These are phyloP conservation scores for Hypoxylon sp. DNA, from an alignment of 2,329 filamentous ascomycete genomes.

Conservation along the genomic window DNA sequence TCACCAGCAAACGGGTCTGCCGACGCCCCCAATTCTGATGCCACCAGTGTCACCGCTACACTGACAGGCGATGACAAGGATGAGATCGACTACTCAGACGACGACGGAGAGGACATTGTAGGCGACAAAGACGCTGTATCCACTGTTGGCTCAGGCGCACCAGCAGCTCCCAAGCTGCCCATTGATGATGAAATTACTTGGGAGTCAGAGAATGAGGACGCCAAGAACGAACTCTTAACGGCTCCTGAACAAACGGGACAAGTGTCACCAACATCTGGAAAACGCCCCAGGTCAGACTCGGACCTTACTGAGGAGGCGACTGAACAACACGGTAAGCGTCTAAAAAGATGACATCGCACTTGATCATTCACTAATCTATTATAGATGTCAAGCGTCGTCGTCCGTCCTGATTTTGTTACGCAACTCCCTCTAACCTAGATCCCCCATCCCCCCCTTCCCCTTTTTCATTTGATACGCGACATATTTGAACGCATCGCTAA, in stretches of 20 bases:
- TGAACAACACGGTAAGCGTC: conserved; percentile 50
- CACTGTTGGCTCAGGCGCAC: conserved; percentile 41
- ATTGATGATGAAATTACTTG: conserved; percentile 52
- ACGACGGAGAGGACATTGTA: conserved; percentile 52
- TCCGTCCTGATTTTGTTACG: conserved; percentile 53
- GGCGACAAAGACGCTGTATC: conserved; percentile 38
- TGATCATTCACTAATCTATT: conserved; percentile 49
- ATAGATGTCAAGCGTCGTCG: conserved; percentile 66
- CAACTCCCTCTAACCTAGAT: conserved; percentile 21
- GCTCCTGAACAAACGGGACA: conserved; percentile 49
- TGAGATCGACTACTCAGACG: conserved; percentile 54
- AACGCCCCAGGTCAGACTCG: conserved; percentile 49
- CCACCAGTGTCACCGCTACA: conserved; percentile 53
- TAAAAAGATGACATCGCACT: background rate
- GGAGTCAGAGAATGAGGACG: conserved; percentile 53
- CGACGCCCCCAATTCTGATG: conserved; percentile 52
- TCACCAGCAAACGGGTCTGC: conserved; percentile 39
- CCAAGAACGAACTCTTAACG: conserved; percentile 33
- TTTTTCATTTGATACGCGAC: conserved; percentile 29
- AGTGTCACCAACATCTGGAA: conserved; percentile 53
- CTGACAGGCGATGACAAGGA: conserved; percentile 51
- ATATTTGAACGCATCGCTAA: conserved; percentile 40
- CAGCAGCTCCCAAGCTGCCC: conserved; percentile 41
- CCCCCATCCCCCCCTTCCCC: conserved; percentile 10
- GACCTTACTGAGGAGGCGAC: conserved; percentile 43